Evolutionary conservation across 2,329 filamentous ascomycete genomes (phyloP).

Genomic region (Alternaria triticimaculans): DNA sequence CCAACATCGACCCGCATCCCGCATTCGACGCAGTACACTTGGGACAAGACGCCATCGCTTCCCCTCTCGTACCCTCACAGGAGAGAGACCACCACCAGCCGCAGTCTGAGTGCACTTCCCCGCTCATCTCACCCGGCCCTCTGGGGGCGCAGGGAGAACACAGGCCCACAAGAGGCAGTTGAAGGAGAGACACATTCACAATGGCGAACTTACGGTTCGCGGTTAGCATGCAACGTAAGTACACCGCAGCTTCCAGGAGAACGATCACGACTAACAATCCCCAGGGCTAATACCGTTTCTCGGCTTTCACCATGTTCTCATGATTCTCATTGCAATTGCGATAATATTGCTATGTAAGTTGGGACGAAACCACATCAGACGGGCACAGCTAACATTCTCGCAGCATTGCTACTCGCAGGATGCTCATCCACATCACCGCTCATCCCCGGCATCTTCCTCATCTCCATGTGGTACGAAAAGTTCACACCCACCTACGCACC

Average conservation of each 20-base stretch:
- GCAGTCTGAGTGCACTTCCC: constrained; percentile 42
- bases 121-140: constrained; percentile 47
- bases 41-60: constrained; percentile 30
- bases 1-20: constrained; percentile 25
- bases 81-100: constrained; percentile 18
- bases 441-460: constrained; percentile 94
- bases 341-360: constrained; percentile 93
- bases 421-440: constrained; percentile 96
- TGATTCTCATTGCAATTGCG: constrained; percentile 92
- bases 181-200: constrained; percentile 36
- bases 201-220: constrained; percentile 60
- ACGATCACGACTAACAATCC: constrained; percentile 32
- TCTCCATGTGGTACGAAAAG: constrained; percentile 94
- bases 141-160: constrained; percentile 50
- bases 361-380: constrained; percentile 5
- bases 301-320: constrained; percentile 85
- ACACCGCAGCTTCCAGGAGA: background rate
- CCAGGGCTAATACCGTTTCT: constrained; percentile 66
- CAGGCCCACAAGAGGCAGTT: constrained; percentile 30
- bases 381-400: constrained; percentile 23
- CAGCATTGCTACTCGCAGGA: constrained; percentile 89
- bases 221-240: constrained; percentile 58
- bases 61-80: constrained; percentile 24
- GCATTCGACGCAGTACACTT: constrained; percentile 25
- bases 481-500: constrained; percentile 84